Evolutionary conservation across 176 grass and related monocot species (phyloP), one percentile per base, ranked within the genome.

Genomic region (Thinopyrum elongatum): DNA sequence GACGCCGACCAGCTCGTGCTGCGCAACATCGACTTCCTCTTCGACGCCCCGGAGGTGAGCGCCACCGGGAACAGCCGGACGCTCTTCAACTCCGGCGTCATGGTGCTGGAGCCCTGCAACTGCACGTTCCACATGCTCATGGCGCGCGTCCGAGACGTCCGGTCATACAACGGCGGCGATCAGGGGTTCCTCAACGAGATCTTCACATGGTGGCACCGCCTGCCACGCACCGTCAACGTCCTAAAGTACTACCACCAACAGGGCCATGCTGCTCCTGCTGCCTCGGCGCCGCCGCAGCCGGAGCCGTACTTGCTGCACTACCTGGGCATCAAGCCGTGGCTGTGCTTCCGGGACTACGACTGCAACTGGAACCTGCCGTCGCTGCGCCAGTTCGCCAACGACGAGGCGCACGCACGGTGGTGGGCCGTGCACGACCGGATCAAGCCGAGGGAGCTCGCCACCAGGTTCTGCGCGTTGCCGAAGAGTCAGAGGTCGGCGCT

Each of bases 1-100:
- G 92, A 97, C 53, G 94, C 94, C 19, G 89, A 97, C 86, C 84
- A 94, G 44, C 86, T 97, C 51, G 87, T 94, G 67, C 83, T 97
- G 5, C 66, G 94, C 8, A 88, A 77, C 78, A 70, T 97, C 33
- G 92, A 97, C 59, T 96, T 88, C 39, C 65, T 94, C 25, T 97
- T 97, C 66, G 55, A 78, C 5, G 66, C 42, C 72, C 65, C 72
- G 6, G 94, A 96, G 87, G 84, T 96, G 64, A 92, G 87, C 60
- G 90, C 88, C 6, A 92, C 90, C 28, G 84, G 57, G 11, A 95
- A 95, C 77, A 84, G 70, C 66, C 90, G 87, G 26, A 65, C 16
- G 71, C 86, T 85, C 58, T 95, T 92, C 82, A 95, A 95, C 88
- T 95, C 93, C 9, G 93, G 93, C 15, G 88, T 95, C 21, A 95